A percentile compares a stretch with the other conserved stretches of the same genome.
phyloP scores from a whole-genome alignment of 75 land plant species.

The Ceratopteris richardii region DNA sequence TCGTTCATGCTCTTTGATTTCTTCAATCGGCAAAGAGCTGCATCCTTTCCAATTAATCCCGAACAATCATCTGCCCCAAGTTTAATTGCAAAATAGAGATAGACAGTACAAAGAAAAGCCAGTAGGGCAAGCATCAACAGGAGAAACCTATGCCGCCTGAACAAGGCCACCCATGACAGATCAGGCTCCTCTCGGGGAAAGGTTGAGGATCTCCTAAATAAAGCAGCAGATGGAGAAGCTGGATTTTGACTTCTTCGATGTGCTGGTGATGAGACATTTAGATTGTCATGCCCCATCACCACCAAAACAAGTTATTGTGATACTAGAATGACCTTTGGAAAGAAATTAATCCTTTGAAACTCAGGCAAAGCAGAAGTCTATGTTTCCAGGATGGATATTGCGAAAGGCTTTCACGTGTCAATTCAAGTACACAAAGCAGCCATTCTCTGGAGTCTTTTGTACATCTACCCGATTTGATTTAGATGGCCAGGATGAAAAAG shows the following conservation, averaged over 20 bases:
- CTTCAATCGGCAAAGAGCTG: slow-evolving; percentile 39
- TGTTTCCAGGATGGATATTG: too few relatives aligned
- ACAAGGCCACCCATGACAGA: slow-evolving; percentile 47
- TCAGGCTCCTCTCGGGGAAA: slow-evolving; percentile 34
- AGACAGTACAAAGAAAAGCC: slow-evolving; percentile 63
- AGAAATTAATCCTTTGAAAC: too few relatives aligned
- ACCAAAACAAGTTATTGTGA: neutral
- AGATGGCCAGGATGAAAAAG: too few relatives aligned
- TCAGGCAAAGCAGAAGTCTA: too few relatives aligned
- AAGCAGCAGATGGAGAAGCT: slow-evolving; percentile 27
- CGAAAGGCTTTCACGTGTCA: too few relatives aligned
- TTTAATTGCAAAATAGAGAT: slow-evolving; percentile 84
- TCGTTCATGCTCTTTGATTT: neutral
- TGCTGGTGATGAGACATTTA: slow-evolving; percentile 41
- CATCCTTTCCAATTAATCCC: slow-evolving; percentile 45
- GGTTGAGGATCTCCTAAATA: slow-evolving; percentile 19
- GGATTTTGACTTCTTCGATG: slow-evolving; percentile 43
- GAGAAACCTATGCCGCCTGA: slow-evolving; percentile 63
- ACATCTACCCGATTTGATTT: too few relatives aligned
- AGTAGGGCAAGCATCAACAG: slow-evolving; percentile 49
- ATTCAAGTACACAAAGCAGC: too few relatives aligned
- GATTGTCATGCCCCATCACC: slow-evolving; percentile 37
- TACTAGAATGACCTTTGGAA: too few relatives aligned
- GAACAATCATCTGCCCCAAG: slow-evolving; percentile 46
- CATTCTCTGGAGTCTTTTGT: too few relatives aligned